phyloP scores from a whole-genome alignment of 2,329 filamentous ascomycete genomes.

The Aspergillus bombycis region DNA sequence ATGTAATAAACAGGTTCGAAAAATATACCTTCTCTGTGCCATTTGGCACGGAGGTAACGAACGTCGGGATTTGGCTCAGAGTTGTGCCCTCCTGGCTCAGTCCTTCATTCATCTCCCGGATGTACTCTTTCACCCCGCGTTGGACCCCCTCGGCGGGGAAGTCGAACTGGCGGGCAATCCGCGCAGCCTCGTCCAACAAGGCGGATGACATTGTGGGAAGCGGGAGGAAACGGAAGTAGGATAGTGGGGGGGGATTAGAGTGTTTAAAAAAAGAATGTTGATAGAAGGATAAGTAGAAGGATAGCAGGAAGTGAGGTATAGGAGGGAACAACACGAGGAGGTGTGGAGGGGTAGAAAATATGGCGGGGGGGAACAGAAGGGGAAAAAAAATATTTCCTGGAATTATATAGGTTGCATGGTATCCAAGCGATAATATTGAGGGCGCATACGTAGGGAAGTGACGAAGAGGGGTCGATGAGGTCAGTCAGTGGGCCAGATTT shows the following conservation, averaged over 20 bases:
- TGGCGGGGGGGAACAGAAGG: background rate
- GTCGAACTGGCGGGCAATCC: constrained; percentile 82
- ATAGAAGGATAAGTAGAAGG: background rate
- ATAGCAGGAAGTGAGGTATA: constrained; percentile 6
- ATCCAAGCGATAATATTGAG: constrained; percentile 7
- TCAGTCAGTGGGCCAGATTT: constrained; percentile 27
- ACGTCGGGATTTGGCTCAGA: constrained; percentile 94
- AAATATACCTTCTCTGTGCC: constrained; percentile 85
- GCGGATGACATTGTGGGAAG: constrained; percentile 32
- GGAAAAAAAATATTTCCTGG: background rate
- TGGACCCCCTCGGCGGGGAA: constrained; percentile 78
- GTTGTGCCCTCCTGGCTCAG: constrained; percentile 75
- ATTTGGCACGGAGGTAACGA: constrained; percentile 93
- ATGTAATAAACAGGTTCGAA: background rate
- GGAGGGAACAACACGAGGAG: background rate
- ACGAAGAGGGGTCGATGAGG: constrained; percentile 34
- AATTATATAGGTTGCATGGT: constrained; percentile 3
- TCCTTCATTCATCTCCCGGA: constrained; percentile 85
- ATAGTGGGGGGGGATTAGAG: constrained; percentile 5
- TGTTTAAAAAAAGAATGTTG: background rate
- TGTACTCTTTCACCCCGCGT: constrained; percentile 80
- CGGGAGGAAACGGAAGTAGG: background rate
- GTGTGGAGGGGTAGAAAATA: constrained; percentile 8
- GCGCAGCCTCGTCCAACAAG: constrained; percentile 71
- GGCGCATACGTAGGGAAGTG: constrained; percentile 3